Evolutionary conservation across 352 stramenopile species (phyloP), one percentile per base, ranked within the genome.

Genomic region (Phytopythium delawarense): DNA sequence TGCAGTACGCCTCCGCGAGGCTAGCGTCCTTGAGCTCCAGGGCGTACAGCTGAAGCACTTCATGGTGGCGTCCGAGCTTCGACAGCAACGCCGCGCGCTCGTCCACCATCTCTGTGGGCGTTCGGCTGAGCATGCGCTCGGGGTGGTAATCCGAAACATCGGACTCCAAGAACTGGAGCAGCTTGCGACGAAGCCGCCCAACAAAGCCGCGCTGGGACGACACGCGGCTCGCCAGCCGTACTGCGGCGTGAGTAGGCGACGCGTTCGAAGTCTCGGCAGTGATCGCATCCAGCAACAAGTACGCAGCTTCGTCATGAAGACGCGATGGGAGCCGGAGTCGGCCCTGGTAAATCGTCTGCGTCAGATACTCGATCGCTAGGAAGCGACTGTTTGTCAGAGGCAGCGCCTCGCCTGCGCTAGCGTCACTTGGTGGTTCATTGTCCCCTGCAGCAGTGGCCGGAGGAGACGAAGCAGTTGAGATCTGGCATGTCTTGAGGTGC

Each of bases 291-390:
- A 95, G 68, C 12, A 95, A 54, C 20, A 95, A 61, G 65, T 91
- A 93, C 16, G 90, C 82, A 0, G 86, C 81, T 54, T 95, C 86
- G 50, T 93, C 86, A 57, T 95, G 84, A 8, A 95, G 74, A 8
- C 82, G 72, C 18, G 75, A 62, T 3, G 69, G 56, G 0, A 92
- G 59, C 34, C 51, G 53, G 23, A 63, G 56, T 3, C 67, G 63
- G 54, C 73, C 68, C 35, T 75, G 62, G 30, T 75, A 76, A 35
- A 93, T 92, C 46, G 89, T 66, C 65, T 90, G 84, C 11, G 70
- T 87, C 35, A 95, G 70, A 66, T 93, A 93, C 59, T 91, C 82
- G 55, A 95, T 91, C 11, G 79, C 80, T 25, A 95, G 63, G 57
- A 88, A 83, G 32, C 81, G 77, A 16, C 82, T 81, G 25, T 83